Base-by-base conservation (phyloP, 768 basidiomycete genomes). In the Psilocybe subaeruginosa region DNA sequence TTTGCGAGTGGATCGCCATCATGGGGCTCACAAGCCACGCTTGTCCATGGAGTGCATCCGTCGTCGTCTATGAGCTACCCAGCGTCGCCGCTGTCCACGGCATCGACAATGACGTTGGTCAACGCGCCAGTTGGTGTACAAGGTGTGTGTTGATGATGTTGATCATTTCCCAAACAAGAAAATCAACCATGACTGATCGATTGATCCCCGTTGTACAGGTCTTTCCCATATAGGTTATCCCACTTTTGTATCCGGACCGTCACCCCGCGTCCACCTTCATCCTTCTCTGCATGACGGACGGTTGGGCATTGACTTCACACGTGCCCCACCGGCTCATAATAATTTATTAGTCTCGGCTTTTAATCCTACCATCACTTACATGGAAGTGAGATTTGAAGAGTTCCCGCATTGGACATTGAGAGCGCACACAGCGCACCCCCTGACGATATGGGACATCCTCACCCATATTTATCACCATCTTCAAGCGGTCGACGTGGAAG, bases 321-420 rank as follows among this genome's bases (percentile, higher is more conserved):
- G 29, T 48, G 41, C 59, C 12, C 54, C 54, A n/a, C 58, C 58
- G 6, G 31, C 29, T 45, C 48, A 33, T 1, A 30, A 30, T 12
- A 43, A 12, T 12, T 39, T 49, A n/a, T 29, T 29, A 16, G 30
- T 54, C 12, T 55, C 59, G 2, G 59, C 53, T n/a, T 60, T 60
- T 50, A 41, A 14, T 17, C 59, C 59, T 48, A 35, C 31, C 16
- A 55, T 60, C 31, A 48, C 59, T 11, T 60, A 55, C 31, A 39
- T 54, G 47, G 53, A 60, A 37, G 39, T 60, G 27, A 19, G 49
- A 27, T 60, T 60, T 49, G 59, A 54, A 30, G 54, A 47, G 3
- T 60, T 60, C 23, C 59, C 59, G 5, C 46, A 39, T 17, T 60
- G 53, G 59, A 29, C 47, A 3, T 17, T 60, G 33, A 55, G 59